phyloP scores from a whole-genome alignment of 108 stramenopile species.

The Skeletonema potamos region DNA sequence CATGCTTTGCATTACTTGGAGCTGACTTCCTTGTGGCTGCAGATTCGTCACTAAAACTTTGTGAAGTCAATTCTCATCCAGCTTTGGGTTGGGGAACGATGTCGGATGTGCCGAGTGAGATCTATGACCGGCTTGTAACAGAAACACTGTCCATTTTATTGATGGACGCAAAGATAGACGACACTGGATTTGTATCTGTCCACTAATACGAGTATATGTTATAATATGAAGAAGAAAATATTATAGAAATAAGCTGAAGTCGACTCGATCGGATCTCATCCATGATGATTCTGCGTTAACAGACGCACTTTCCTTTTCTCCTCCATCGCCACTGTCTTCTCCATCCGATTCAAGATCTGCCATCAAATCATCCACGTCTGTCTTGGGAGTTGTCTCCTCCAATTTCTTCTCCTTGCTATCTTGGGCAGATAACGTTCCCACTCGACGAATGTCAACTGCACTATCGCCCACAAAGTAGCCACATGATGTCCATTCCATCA shows the following conservation, averaged over 20 bases:
- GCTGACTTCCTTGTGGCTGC: too few relatives aligned
- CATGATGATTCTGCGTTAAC: slow-evolving; percentile 15
- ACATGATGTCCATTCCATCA: slow-evolving; percentile 73
- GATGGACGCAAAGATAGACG: not conserved
- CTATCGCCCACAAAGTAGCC: slow-evolving; percentile 84
- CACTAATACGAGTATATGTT: not conserved
- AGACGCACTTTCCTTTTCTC: not conserved
- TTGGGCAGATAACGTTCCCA: slow-evolving; percentile 6
- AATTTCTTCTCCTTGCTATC: not conserved
- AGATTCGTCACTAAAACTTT: too few relatives aligned
- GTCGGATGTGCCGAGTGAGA: too few relatives aligned
- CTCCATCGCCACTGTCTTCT: slow-evolving; percentile 60
- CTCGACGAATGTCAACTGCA: slow-evolving; percentile 71
- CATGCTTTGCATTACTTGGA: too few relatives aligned
- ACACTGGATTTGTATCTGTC: not conserved
- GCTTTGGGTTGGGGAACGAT: too few relatives aligned
- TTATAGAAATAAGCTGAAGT: slow-evolving; percentile 39
- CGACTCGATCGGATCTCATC: slow-evolving; percentile 48
- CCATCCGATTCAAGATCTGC: slow-evolving; percentile 66
- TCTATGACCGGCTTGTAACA: too few relatives aligned
- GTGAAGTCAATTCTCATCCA: too few relatives aligned
- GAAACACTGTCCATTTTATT: too few relatives aligned
- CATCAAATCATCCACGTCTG: slow-evolving; percentile 67
- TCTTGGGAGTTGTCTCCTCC: not conserved
- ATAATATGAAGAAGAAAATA: not conserved